Conservation (phyloP, 2,329 filamentous ascomycete genomes). For the Calonectria multiphialidica region DNA sequence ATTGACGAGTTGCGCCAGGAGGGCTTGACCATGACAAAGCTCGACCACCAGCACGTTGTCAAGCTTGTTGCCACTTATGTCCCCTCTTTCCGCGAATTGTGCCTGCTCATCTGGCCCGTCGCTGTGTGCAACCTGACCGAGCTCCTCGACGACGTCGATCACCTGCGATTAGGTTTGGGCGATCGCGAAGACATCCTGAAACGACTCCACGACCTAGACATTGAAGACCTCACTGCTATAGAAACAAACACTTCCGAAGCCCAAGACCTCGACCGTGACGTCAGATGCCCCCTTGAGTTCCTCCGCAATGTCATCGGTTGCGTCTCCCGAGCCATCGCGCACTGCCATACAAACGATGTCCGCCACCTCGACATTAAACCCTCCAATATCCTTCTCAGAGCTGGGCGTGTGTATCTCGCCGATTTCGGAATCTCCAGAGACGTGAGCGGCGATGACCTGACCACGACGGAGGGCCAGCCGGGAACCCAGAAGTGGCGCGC, state of each 20-base stretch:
- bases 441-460: conserved; percentile 58
- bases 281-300: conserved; percentile 54
- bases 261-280: conserved; percentile 35
- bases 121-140: conserved; percentile 59
- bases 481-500: conserved; percentile 60
- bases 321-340: conserved; percentile 56
- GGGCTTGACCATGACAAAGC: conserved; percentile 60
- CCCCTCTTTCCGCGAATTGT: conserved; percentile 53
- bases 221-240: conserved; percentile 52
- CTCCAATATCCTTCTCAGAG: conserved; percentile 59
- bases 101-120: conserved; percentile 61
- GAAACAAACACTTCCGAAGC: conserved; percentile 38
- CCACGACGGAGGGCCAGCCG: conserved; percentile 55
- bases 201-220: conserved; percentile 53
- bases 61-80: conserved; percentile 62
- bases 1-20: conserved; percentile 59
- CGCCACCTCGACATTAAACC: conserved; percentile 63
- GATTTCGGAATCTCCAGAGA: conserved; percentile 64
- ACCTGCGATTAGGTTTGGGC: conserved; percentile 51
- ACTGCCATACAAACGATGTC: conserved; percentile 56
- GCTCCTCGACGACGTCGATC: conserved; percentile 58
- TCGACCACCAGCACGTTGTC: conserved; percentile 62
- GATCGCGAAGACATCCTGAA: conserved; percentile 56
- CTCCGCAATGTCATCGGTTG: conserved; percentile 59
- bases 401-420: conserved; percentile 59